Base-by-base conservation (phyloP, 139 green algal genomes). In the Tetradesmus obliquus region DNA sequence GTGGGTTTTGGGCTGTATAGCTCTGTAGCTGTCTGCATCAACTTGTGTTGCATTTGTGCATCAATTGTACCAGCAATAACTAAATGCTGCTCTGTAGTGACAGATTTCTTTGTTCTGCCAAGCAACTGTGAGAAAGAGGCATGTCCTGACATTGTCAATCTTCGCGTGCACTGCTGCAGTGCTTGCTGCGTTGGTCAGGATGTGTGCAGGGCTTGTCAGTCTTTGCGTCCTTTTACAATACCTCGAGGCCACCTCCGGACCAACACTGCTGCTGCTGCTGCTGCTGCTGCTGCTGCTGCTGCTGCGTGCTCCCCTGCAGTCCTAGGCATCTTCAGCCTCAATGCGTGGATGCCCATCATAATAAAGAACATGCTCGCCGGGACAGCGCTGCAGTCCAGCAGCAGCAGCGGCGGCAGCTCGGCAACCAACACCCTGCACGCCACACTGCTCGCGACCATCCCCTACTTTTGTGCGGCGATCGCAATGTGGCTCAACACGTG, bases 301-400 rank as follows among this genome's bases (percentile, higher is more conserved):
- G 79, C 79, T 84, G 32, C 32, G 32, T 45, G 32, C 32, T 13
- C n/a, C 24, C 24, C 8, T 1, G 24, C 74, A 55, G 79, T 84
- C 2, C 79, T 84, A 2, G 55, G 79, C 4, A 32, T 84, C 32
- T 84, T 32, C 22, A 84, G 79, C 12, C 79, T 84, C 79, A 84
- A 84, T 24, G 22, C 24, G 7, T 84, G 79, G 79, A 84, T 84
- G 24, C 12, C 24, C 79, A 84, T 84, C 32, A 84, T 84, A 24
- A 84, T 84, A 12, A 84, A 84, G 79, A 84, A 84, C 79, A 84
- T 84, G 79, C 51, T 84, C 3, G 79, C 79, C 12, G 79, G 79
- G 24, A 84, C 79, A 17, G 79, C 24, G 24, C 79, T 84, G 24
- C 12, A 24, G 8, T 58, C 55, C 79, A 84, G 79, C 79, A 84